Conservation (phyloP, 2,329 filamentous ascomycete species). For the Diaporthe ampelina region DNA sequence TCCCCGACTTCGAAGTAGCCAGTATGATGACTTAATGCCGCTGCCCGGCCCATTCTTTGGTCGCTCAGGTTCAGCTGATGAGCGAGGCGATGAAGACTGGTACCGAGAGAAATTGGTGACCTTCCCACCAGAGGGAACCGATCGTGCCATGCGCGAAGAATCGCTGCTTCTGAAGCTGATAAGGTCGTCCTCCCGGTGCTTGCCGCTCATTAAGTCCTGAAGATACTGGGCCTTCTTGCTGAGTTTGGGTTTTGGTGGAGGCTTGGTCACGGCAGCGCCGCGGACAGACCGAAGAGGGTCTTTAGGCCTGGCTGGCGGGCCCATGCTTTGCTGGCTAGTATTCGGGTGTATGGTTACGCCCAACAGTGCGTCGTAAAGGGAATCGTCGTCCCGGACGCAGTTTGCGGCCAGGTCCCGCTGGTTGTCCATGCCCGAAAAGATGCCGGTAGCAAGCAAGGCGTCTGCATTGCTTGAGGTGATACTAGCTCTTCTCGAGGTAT, state of each 20-base stretch:
- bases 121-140: slow-evolving; percentile 33
- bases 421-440: slow-evolving; percentile 57
- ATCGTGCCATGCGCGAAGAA: slow-evolving; percentile 40
- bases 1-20: slow-evolving; percentile 39
- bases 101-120: slow-evolving; percentile 41
- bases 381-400: slow-evolving; percentile 52
- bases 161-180: slow-evolving; percentile 42
- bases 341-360: slow-evolving; percentile 40
- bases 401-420: slow-evolving; percentile 52
- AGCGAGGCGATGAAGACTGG: slow-evolving; percentile 41
- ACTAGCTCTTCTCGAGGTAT: slow-evolving; percentile 49
- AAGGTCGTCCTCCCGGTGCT: slow-evolving; percentile 41
- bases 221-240: slow-evolving; percentile 40
- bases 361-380: slow-evolving; percentile 40
- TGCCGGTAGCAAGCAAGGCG: slow-evolving; percentile 57
- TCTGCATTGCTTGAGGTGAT: slow-evolving; percentile 50
- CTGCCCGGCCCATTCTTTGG: slow-evolving; percentile 35
- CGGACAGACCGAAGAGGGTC: slow-evolving; percentile 41
- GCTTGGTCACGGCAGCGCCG: slow-evolving; percentile 37
- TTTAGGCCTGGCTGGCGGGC: slow-evolving; percentile 40
- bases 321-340: slow-evolving; percentile 38
- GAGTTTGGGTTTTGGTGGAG: slow-evolving; percentile 31
- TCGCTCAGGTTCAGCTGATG: slow-evolving; percentile 38
- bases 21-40: slow-evolving; percentile 41
- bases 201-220: slow-evolving; percentile 38